phyloP scores from a whole-genome alignment of 495 filamentous ascomycete genomes.

The Lasiosphaeriaceae sp. region DNA sequence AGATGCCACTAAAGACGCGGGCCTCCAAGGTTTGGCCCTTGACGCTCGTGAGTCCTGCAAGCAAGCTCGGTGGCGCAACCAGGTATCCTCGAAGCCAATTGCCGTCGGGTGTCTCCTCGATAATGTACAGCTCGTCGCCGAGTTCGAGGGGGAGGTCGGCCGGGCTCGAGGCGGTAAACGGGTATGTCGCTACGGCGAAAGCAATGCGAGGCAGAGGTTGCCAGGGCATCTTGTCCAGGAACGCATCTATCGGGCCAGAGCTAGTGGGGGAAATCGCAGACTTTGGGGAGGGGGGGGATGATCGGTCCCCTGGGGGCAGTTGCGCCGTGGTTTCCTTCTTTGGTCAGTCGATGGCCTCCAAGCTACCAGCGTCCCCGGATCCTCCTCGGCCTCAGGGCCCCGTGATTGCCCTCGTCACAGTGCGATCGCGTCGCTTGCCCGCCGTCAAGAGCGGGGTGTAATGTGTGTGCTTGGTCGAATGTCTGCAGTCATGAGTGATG shows the following conservation, averaged over 20 bases:
- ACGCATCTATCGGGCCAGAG: constrained; percentile 24
- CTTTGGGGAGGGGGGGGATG: background rate
- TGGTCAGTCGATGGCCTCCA: background rate
- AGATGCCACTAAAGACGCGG: constrained; percentile 94
- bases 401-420: background rate
- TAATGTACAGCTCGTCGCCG: constrained; percentile 97
- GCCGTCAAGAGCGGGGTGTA: background rate
- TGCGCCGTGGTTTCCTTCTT: background rate
- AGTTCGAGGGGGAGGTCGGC: constrained; percentile 96
- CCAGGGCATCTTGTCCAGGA: constrained; percentile 75
- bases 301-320: background rate
- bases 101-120: constrained; percentile 82
- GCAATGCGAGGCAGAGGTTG: constrained; percentile 93
- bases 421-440: background rate
- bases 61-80: constrained; percentile 85
- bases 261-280: background rate
- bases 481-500: background rate
- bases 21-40: constrained; percentile 93
- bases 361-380: background rate
- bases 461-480: background rate
- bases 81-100: constrained; percentile 95
- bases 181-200: constrained; percentile 92
- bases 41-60: constrained; percentile 85
- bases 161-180: constrained; percentile 79
- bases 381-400: background rate